Conservation (phyloP, 176 grass and related monocot genomes). For the Themeda triandra region DNA sequence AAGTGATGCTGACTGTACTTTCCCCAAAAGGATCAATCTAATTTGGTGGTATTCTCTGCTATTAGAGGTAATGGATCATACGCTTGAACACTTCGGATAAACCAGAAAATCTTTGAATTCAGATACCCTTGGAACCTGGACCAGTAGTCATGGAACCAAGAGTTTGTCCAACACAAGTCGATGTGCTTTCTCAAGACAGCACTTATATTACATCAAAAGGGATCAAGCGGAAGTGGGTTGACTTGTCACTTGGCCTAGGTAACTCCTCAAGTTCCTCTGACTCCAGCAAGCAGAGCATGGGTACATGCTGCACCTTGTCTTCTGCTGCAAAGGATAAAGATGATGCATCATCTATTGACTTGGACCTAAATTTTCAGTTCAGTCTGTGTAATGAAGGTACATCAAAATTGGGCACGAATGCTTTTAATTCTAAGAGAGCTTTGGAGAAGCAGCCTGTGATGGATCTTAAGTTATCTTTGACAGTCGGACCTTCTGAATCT, state of each 20-base stretch:
- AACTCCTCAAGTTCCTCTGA: conserved; percentile 55
- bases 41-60: neutral
- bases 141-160: conserved; percentile 7
- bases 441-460: conserved; percentile 22
- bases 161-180: conserved; percentile 8
- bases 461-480: conserved; percentile 61
- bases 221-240: conserved; percentile 54
- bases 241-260: conserved; percentile 49
- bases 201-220: conserved; percentile 29
- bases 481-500: conserved; percentile 61
- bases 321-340: conserved; percentile 55
- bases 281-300: conserved; percentile 56
- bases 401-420: conserved; percentile 5
- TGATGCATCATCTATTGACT: conserved; percentile 45
- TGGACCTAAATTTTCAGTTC: conserved; percentile 54
- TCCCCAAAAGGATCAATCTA: conserved; percentile 18
- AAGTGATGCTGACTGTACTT: conserved; percentile 20
- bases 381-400: conserved; percentile 44
- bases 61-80: conserved; percentile 29
- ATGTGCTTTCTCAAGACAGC: conserved; percentile 29
- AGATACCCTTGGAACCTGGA: conserved; percentile 14
- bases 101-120: conserved; percentile 20
- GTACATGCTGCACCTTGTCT: conserved; percentile 49
- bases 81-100: conserved; percentile 5
- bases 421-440: conserved; percentile 25